Evolutionary conservation across 78 protist species (phyloP).

Genomic region (Dictyostelium purpureum): DNA sequence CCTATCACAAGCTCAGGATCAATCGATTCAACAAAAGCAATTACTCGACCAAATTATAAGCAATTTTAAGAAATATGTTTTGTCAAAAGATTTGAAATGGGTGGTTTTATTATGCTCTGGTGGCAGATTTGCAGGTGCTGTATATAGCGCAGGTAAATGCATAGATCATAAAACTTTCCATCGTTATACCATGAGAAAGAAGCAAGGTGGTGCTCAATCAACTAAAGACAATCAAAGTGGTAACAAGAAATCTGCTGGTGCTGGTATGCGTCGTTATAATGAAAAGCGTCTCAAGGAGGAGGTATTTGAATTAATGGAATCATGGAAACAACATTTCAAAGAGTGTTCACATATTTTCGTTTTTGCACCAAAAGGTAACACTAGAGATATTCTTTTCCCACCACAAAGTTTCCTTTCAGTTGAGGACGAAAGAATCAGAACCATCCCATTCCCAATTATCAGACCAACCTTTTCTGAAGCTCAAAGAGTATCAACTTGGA

Average conservation of each 20-base stretch:
- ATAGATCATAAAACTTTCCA: conserved; percentile 84
- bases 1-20: neutral
- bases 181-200: conserved; percentile 82
- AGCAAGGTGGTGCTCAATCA: conserved; percentile 87
- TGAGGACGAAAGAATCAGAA: conserved; percentile 38
- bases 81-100: conserved; percentile 16
- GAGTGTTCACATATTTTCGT: conserved; percentile 29
- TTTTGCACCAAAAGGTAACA: conserved; percentile 68
- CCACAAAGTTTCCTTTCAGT: neutral
- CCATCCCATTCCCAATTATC: conserved; percentile 65
- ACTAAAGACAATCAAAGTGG: conserved; percentile 68
- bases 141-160: conserved; percentile 17
- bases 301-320: neutral
- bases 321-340: conserved; percentile 45
- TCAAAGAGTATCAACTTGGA: conserved; percentile 33
- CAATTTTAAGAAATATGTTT: neutral
- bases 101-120: conserved; percentile 29
- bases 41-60: neutral
- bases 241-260: conserved; percentile 59
- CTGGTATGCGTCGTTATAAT: conserved; percentile 59
- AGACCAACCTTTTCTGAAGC: conserved; percentile 68
- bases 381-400: conserved; percentile 43
- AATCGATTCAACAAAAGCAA: neutral
- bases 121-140: conserved; percentile 77
- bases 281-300: conserved; percentile 67